These are phyloP conservation scores for Pyrenophora seminiperda DNA, from an alignment of 2,329 filamentous ascomycete genomes.

Conservation along the genomic window DNA sequence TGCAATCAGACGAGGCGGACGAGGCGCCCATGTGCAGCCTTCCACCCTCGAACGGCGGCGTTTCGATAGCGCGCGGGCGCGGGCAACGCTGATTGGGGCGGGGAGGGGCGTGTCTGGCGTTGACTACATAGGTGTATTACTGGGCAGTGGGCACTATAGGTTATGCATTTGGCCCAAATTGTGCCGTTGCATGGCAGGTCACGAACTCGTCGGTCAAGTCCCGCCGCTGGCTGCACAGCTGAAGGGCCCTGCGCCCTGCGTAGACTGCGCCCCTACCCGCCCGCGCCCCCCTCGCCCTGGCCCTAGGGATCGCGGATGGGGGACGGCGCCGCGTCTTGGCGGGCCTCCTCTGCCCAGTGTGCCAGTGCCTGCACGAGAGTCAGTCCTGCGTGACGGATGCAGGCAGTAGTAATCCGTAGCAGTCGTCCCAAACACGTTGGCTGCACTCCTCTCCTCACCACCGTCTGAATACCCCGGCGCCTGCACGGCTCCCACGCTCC, in stretches of 20 bases:
- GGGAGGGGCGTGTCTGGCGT: conserved; percentile 13
- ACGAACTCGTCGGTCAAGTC: conserved; percentile 15
- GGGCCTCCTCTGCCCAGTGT: too few relatives aligned
- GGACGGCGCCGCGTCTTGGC: conserved; percentile 20
- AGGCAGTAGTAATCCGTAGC: conserved; percentile 14
- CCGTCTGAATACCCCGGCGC: conserved; percentile 20
- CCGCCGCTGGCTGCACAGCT: conserved; percentile 5
- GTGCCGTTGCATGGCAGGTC: conserved; percentile 18
- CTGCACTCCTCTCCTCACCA: conserved; percentile 23
- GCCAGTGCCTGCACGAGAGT: conserved; percentile 12
- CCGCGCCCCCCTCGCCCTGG: conserved; percentile 14
- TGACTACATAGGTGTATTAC: too few relatives aligned
- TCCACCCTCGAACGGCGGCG: neutral
- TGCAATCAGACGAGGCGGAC: conserved; percentile 9
- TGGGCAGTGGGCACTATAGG: too few relatives aligned
- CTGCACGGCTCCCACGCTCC: conserved; percentile 15
- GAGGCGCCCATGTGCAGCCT: conserved; percentile 7
- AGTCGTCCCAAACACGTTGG: conserved; percentile 20
- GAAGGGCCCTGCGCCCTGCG: too few relatives aligned
- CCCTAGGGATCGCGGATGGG: conserved; percentile 21
- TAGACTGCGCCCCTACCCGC: conserved; percentile 20
- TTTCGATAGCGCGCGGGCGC: neutral
- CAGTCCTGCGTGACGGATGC: conserved; percentile 15
- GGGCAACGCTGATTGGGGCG: conserved; percentile 10
- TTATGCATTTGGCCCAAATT: conserved; percentile 19